Percentiles rank a stretch among this genome's conserved stretches.
Conservation (phyloP, 2,329 filamentous ascomycete genomes). For the Penicillium expansum region DNA sequence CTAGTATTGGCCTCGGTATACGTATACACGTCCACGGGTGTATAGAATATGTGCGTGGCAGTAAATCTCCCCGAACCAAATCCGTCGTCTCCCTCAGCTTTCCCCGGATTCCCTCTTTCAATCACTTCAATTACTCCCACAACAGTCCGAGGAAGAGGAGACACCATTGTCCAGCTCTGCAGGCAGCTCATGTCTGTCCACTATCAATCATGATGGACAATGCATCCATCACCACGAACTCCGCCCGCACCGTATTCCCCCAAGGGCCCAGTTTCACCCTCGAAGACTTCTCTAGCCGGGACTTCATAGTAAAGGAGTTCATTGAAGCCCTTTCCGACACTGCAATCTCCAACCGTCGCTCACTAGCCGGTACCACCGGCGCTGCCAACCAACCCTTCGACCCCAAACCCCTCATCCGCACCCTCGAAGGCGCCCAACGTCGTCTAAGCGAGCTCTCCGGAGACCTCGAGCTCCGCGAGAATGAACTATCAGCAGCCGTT, state of each 20-base stretch:
- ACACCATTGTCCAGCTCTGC: background rate
- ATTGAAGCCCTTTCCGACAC: slow-evolving; percentile 88
- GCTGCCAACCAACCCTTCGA: slow-evolving; percentile 65
- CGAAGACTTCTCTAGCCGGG: slow-evolving; percentile 81
- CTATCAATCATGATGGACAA: slow-evolving; percentile 37
- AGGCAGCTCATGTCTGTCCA: slow-evolving; percentile 15
- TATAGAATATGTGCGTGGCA: slow-evolving; percentile 1
- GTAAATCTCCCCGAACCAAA: background rate
- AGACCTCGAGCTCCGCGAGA: slow-evolving; percentile 85
- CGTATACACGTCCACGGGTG: too few species aligned
- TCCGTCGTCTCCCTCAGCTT: slow-evolving; percentile 1
- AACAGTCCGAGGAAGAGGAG: background rate
- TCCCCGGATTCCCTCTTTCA: slow-evolving; percentile 3
- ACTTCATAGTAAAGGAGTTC: slow-evolving; percentile 98
- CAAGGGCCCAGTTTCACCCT: slow-evolving; percentile 80
- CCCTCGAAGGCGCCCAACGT: slow-evolving; percentile 71
- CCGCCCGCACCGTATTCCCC: slow-evolving; percentile 67
- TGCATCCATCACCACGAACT: slow-evolving; percentile 39
- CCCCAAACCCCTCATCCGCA: slow-evolving; percentile 92
- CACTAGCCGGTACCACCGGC: slow-evolving; percentile 52
- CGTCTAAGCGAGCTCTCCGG: slow-evolving; percentile 58
- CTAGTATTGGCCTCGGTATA: background rate
- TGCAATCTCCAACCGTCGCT: slow-evolving; percentile 74
- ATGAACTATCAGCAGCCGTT: slow-evolving; percentile 84
- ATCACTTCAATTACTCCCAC: background rate